Evolutionary conservation across 495 filamentous ascomycete genomes (phyloP), one percentile per base, ranked within the genome.

Genomic region (Penicillium waksmanii): DNA sequence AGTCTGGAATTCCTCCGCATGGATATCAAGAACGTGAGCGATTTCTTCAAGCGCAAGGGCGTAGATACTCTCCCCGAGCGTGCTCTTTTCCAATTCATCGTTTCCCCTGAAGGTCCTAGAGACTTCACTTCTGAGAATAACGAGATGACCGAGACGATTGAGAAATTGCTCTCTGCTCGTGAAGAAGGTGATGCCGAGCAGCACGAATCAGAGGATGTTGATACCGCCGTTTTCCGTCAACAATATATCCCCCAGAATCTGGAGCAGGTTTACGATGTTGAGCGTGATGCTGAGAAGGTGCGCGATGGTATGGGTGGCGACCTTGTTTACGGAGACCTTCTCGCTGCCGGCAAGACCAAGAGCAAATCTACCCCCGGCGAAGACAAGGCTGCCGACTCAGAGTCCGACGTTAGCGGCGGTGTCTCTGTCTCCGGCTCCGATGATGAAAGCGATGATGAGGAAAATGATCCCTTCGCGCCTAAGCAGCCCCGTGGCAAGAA

Each of bases 1-100:
- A 92, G 89, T 34, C 80, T 96, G 18, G 92, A 97, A 70, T 98
- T 98, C 71, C 77, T 98, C 58, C 85, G 93, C 18, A 97, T 96
- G 91, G 95, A 98, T 72, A 90, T 98, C 73, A 97, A 96, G 80
- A 98, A 98, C 66, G 84, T 95, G 3, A 87, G 83, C 44, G 92
- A 96, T 67, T 98, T 95, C 77, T 98, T 98, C 83, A 75, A 85
- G 51, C 82, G 89, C 3, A 89, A 96, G 66, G 89, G 87, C 48
- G 91, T 97, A 3, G 85, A 93, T 59, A 87, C 83, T 0, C 77
- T 98, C 10, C 68, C 85, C 3, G 93, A 97, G 65, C 84, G 85
- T 21, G 73, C 80, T 0, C 73, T 91, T 8, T 98, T 95, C 76
- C 82, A 87, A 49, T 97, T 96, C 72, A 86, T 97, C 61, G 88